Conservation (phyloP, 495 filamentous ascomycete species). For the Aspergillus olivimuriae region DNA sequence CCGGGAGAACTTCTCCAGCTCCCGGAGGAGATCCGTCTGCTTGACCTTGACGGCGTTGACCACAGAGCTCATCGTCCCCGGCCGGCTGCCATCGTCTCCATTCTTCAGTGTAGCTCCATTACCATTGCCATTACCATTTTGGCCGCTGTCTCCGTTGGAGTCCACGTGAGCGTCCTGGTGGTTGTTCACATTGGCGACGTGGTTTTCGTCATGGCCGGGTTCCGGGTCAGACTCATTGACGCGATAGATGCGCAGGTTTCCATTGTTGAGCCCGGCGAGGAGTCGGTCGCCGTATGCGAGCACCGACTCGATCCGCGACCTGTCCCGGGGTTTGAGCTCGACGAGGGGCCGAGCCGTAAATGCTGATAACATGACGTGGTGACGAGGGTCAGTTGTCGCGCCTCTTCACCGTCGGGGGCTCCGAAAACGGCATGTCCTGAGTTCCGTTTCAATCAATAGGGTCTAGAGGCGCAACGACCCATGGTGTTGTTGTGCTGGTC, state of each 20-base stretch:
- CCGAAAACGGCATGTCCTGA: conserved; percentile 12
- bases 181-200: conserved; percentile 16
- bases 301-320: conserved; percentile 90
- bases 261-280: conserved; percentile 84
- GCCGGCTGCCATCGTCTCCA: conserved; percentile 7
- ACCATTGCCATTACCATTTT: conserved; percentile 5
- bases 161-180: too few species aligned
- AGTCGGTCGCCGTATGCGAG: conserved; percentile 88
- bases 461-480: not conserved
- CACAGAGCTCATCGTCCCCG: conserved; percentile 2
- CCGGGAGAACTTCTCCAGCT: conserved; percentile 88
- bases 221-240: conserved; percentile 70
- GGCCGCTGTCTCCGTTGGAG: conserved; percentile 9
- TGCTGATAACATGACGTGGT: conserved; percentile 80
- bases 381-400: conserved; percentile 14
- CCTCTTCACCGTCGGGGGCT: conserved; percentile 11
- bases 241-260: conserved; percentile 83
- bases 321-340: conserved; percentile 92
- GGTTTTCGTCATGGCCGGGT: conserved; percentile 15
- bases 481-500: conserved; percentile 4
- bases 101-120: conserved; percentile 9
- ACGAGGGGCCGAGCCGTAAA: conserved; percentile 94
- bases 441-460: not conserved
- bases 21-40: conserved; percentile 78
- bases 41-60: conserved; percentile 35